Evolutionary conservation across 1,139 yeast species (phyloP).

Genomic region (Lodderomyces jiufengensis): DNA sequence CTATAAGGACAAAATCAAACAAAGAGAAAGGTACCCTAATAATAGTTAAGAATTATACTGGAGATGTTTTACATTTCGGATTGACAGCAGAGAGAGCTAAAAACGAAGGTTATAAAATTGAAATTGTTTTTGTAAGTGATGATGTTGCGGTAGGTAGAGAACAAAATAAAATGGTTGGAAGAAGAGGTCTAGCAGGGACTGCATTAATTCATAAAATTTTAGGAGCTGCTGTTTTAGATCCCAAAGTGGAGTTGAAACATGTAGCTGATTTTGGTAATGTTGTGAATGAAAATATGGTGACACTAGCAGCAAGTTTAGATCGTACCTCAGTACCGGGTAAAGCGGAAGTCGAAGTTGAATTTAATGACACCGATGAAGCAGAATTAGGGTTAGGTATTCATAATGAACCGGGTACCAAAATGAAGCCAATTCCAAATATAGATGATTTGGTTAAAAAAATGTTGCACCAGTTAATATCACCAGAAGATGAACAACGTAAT

Average conservation of each 20-base stretch:
- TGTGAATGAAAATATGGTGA: conserved; percentile 65
- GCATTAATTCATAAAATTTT: conserved; percentile 79
- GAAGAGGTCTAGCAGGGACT: conserved; percentile 93
- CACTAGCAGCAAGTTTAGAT: conserved; percentile 86
- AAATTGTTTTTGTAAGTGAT: conserved; percentile 74
- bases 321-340: conserved; percentile 89
- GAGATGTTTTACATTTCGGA: conserved; percentile 90
- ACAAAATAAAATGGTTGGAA: conserved; percentile 86
- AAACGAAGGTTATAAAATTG: conserved; percentile 67
- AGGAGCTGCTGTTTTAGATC: conserved; percentile 51
- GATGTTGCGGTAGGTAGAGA: conserved; percentile 90
- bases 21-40: conserved; percentile 64
- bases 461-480: conserved; percentile 49
- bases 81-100: conserved; percentile 85
- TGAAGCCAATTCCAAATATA: conserved; percentile 69
- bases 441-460: conserved; percentile 53
- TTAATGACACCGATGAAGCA: conserved; percentile 52
- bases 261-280: conserved; percentile 63
- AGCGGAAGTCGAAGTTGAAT: conserved; percentile 44
- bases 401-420: conserved; percentile 82
- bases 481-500: conserved; percentile 62
- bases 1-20: conserved; percentile 57
- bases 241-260: conserved; percentile 34
- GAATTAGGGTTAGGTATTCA: conserved; percentile 96
- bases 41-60: conserved; percentile 88